Evolutionary conservation across 257 asterid genomes (phyloP), one percentile per base, ranked within the genome.

Genomic region (Fraxinus americana): DNA sequence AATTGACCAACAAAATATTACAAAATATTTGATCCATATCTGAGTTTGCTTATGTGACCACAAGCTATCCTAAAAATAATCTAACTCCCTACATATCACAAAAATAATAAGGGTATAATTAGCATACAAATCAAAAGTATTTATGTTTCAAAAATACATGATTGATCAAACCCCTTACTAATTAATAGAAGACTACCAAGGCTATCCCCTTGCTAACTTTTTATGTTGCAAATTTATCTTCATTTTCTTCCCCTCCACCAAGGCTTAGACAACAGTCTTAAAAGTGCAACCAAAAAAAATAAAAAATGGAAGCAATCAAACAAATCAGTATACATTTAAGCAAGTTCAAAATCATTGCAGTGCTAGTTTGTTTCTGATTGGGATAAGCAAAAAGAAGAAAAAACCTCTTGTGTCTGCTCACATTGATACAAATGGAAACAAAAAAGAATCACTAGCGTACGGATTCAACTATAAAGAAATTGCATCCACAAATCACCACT

Each of bases 261-360:
- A 54, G 65, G 27, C 10, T 16, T 54, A 54, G 65, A 27, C 65
- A 54, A 54, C 48, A 70, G 61, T 66, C 78, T 30, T 25, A 14
- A 48, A 48, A 48, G 59, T 48, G n/a, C 0, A 71, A 81, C 41
- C 19, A 16, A 72, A 34, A 2, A 27, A 27, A n/a, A n/a, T n/a
- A 79, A 65, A 45, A 8, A 75, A 35, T 48, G 72, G 80, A 80
- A 80, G 73, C 83, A 82, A 84, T 77, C 77, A 78, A 80, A 52
- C 78, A 75, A 69, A 75, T 71, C 72, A 78, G 80, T 84, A 82
- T 82, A 80, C 85, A 82, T 45, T 76, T 50, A 48, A 57, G 75
- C 43, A 52, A 57, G 82, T 82, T 73, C 87, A 82, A 78, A 77
- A 54, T 66, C 84, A 73, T 84, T 84, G 78, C 85, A 82, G 65